These are phyloP conservation scores for Solanum hybrid DNA, from an alignment of 305 asterid species.

Conservation along the genomic window DNA sequence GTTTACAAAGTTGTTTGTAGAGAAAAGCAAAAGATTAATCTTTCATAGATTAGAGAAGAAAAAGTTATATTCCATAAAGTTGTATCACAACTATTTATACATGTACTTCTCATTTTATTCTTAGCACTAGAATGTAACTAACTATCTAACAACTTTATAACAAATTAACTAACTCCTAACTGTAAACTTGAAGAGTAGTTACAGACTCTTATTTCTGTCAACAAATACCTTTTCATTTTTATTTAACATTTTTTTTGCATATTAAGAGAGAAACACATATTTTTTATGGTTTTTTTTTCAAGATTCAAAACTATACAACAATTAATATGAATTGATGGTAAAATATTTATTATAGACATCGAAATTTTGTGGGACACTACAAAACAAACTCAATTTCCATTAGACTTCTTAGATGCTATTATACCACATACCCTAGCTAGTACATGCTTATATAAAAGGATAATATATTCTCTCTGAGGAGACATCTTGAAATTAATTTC, in stretches of 20 bases:
- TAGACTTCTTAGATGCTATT: neutral
- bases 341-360: neutral
- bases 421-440: neutral
- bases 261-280: neutral
- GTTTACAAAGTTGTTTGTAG: no score
- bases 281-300: neutral
- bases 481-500: neutral
- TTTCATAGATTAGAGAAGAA: no score
- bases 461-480: neutral
- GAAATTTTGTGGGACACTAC: neutral
- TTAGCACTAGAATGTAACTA: no score
- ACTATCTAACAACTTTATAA: no score
- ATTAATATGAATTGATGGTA: neutral
- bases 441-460: neutral
- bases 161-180: no score
- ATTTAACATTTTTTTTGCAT: neutral
- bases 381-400: neutral
- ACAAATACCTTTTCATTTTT: no score
- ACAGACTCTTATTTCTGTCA: no score
- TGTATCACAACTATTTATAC: no score
- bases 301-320: neutral
- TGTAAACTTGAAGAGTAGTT: no score
- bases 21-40: no score
- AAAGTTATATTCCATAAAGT: no score
- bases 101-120: no score